Evolutionary conservation across 805 yeast species (phyloP).

Genomic region (Candida oleophila): DNA sequence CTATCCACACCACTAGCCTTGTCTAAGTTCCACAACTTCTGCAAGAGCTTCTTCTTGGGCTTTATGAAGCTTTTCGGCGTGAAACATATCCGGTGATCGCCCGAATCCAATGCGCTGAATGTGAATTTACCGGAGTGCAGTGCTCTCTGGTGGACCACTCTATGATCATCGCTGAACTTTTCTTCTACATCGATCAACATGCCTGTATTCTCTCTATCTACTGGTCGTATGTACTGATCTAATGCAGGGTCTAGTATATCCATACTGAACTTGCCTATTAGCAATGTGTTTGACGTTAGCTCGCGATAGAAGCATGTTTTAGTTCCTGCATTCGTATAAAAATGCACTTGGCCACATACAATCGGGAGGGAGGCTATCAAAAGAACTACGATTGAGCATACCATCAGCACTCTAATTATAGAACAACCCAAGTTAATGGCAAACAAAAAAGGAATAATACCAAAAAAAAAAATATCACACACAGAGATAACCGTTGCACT

Average conservation of each 20-base stretch:
- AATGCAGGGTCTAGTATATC: constrained; percentile 42
- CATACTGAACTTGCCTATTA: constrained; percentile 50
- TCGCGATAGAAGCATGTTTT: constrained; percentile 59
- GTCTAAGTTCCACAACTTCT: neutral
- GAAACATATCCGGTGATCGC: constrained; percentile 25
- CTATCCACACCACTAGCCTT: neutral
- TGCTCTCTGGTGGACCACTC: constrained; percentile 26
- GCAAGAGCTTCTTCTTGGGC: constrained; percentile 7
- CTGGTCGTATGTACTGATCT: constrained; percentile 29
- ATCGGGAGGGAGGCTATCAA: neutral
- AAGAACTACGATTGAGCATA: neutral
- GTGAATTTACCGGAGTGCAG: constrained; percentile 23
- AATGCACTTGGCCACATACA: constrained; percentile 33
- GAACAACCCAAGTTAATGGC: too few species aligned
- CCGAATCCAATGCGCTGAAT: constrained; percentile 23
- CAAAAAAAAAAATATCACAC: too few species aligned
- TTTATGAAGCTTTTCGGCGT: constrained; percentile 22
- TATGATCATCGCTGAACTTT: constrained; percentile 19
- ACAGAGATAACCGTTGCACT: too few species aligned
- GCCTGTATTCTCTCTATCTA: constrained; percentile 27
- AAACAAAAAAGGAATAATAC: too few species aligned
- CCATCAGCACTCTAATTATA: neutral
- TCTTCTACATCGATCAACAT: constrained; percentile 47
- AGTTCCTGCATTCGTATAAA: constrained; percentile 51
- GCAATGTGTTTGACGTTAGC: constrained; percentile 46